Evolutionary conservation across 306 rosid species (phyloP).

Genomic region (Citrullus amarus): DNA sequence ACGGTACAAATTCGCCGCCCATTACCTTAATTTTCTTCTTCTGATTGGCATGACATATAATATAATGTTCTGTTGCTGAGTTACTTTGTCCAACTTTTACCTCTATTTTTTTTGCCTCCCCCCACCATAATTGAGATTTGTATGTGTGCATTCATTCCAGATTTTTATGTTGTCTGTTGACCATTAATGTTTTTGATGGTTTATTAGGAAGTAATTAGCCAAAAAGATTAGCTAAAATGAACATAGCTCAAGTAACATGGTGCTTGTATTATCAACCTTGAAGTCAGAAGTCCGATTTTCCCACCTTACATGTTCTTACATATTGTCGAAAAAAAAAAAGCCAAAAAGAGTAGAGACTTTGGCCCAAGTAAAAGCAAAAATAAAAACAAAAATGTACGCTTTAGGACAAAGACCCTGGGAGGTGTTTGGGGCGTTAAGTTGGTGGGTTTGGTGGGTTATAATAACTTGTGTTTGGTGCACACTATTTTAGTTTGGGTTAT

Average conservation of each 20-base stretch:
- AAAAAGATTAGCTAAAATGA: not conserved
- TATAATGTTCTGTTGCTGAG: not conserved
- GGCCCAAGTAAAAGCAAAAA: not conserved
- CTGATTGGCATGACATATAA: not conserved
- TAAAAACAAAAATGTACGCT: not conserved
- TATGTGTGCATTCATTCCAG: not conserved
- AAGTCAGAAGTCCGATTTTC: too few relatives aligned
- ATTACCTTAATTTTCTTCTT: constrained; percentile 2
- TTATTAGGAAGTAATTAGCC: not conserved
- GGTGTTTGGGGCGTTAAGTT: too few relatives aligned
- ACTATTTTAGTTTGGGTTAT: too few relatives aligned
- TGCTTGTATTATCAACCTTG: too few relatives aligned
- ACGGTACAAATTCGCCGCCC: constrained; percentile 38
- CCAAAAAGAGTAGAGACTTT: not conserved
- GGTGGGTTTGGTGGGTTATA: too few relatives aligned
- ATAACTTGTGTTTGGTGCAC: too few relatives aligned
- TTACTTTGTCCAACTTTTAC: not conserved
- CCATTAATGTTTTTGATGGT: not conserved
- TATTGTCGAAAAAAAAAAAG: not conserved
- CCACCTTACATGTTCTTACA: too few relatives aligned
- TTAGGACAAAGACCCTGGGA: not conserved
- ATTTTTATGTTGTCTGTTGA: not conserved
- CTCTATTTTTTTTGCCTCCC: not conserved
- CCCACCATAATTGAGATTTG: not conserved
- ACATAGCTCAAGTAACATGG: too few relatives aligned